These are phyloP conservation scores for Puccinia polysora DNA, from an alignment of 1,284 basidiomycete species.

Conservation along the genomic window DNA sequence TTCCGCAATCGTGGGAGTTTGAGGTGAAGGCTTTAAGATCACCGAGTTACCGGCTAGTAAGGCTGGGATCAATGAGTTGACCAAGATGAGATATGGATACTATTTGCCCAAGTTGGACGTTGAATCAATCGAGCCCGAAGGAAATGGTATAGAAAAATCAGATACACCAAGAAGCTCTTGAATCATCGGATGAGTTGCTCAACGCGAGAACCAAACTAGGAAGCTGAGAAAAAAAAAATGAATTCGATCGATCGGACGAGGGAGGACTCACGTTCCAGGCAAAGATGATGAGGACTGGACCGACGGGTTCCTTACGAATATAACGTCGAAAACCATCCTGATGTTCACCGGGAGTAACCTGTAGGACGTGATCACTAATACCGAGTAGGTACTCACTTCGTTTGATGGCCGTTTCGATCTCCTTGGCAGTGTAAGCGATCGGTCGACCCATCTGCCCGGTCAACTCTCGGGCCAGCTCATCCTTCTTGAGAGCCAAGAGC, in stretches of 20 bases:
- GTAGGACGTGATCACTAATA: conserved; percentile 70
- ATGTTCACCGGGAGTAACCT: conserved; percentile 72
- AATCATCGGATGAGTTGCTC: neutral
- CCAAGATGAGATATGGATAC: conserved; percentile 78
- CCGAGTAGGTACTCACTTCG: conserved; percentile 77
- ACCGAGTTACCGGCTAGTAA: conserved; percentile 82
- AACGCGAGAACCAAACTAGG: conserved; percentile 52
- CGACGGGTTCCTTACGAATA: conserved; percentile 76
- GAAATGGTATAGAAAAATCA: neutral
- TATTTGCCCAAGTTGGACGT: neutral
- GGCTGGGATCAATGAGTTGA: conserved; percentile 85
- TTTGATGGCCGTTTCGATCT: conserved; percentile 73
- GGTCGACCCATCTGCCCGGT: conserved; percentile 80
- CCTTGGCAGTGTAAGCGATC: conserved; percentile 68
- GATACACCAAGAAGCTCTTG: neutral
- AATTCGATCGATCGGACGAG: conserved; percentile 49
- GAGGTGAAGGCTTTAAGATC: conserved; percentile 87
- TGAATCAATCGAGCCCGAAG: neutral
- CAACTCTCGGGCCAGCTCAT: conserved; percentile 70
- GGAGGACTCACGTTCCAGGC: conserved; percentile 71
- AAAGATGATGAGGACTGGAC: conserved; percentile 78
- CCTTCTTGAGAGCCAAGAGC: conserved; percentile 67
- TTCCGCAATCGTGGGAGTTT: conserved; percentile 82
- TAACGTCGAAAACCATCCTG: conserved; percentile 58
- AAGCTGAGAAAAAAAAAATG: conserved; percentile 52